These are phyloP conservation scores for Hygrophoropsis aurantiaca DNA, from an alignment of 768 basidiomycete species.

Conservation along the genomic window DNA sequence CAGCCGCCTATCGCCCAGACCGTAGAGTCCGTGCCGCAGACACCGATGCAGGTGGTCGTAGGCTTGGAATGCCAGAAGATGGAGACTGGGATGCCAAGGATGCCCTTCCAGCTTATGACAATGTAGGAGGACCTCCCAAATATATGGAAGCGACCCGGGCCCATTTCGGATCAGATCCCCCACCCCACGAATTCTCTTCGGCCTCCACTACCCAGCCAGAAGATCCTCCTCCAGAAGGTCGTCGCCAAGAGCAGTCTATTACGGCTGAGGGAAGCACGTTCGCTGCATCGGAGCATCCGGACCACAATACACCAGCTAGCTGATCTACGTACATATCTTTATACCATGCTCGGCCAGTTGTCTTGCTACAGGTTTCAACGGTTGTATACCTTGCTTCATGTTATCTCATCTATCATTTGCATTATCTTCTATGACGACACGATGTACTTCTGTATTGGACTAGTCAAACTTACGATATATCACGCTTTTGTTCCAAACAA, in stretches of 20 bases:
- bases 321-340: constrained; percentile 5
- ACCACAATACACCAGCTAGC: constrained; percentile 4
- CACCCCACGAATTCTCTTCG: no score
- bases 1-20: constrained; percentile 18
- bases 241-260: no score
- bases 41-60: constrained; percentile 41
- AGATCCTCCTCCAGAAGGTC: no score
- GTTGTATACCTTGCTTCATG: constrained; percentile 1
- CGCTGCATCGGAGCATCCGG: no score
- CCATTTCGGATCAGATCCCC: no score
- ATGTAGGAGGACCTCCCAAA: constrained; percentile 44
- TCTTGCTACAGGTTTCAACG: constrained; percentile 13
- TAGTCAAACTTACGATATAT: no score
- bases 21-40: constrained; percentile 34
- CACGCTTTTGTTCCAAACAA: no score
- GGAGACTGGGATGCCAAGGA: constrained; percentile 41
- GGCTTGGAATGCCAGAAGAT: constrained; percentile 31
- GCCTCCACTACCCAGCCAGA: no score
- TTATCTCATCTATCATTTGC: constrained; percentile 1
- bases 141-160: constrained; percentile 39
- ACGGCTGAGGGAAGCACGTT: no score
- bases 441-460: no score
- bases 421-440: no score
- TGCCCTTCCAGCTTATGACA: constrained; percentile 47
- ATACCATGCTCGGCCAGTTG: constrained; percentile 14